Conservation (phyloP, 2,329 filamentous ascomycete genomes). For the Aspergillus flavus region DNA sequence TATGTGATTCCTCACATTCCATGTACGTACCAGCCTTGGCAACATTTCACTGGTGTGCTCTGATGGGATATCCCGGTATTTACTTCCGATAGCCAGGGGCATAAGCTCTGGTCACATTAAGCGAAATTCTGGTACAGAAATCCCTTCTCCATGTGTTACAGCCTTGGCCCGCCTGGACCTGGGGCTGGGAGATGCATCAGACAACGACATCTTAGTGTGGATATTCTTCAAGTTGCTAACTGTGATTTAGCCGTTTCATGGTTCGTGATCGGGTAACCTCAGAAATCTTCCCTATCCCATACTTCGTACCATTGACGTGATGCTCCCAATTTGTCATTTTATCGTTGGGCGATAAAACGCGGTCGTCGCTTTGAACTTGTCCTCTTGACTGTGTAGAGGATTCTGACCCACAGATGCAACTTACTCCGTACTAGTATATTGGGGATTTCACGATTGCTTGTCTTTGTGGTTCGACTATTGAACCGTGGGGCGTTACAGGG, state of each 20-base stretch:
- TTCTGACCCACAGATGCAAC: no score
- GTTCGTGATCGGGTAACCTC: background rate
- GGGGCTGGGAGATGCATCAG: background rate
- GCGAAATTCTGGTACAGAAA: background rate
- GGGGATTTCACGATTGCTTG: background rate
- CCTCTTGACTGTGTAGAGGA: background rate
- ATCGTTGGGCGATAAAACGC: background rate
- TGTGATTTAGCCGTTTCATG: background rate
- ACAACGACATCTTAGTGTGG: background rate
- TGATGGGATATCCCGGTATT: background rate
- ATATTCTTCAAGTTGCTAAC: background rate
- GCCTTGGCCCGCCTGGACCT: background rate
- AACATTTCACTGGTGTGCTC: no score
- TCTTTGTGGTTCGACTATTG: background rate
- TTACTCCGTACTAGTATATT: background rate
- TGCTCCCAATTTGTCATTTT: background rate
- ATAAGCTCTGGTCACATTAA: background rate
- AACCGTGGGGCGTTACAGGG: rapidly evolving
- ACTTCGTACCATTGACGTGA: no score
- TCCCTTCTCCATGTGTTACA: background rate
- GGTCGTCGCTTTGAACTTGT: background rate
- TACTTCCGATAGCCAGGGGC: background rate
- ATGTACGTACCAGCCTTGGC: background rate
- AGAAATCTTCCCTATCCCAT: background rate
- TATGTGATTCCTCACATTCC: background rate